Evolutionary conservation across 805 yeast species (phyloP), one percentile per base, ranked within the genome.

Genomic region (Schwanniomyces yamadae): DNA sequence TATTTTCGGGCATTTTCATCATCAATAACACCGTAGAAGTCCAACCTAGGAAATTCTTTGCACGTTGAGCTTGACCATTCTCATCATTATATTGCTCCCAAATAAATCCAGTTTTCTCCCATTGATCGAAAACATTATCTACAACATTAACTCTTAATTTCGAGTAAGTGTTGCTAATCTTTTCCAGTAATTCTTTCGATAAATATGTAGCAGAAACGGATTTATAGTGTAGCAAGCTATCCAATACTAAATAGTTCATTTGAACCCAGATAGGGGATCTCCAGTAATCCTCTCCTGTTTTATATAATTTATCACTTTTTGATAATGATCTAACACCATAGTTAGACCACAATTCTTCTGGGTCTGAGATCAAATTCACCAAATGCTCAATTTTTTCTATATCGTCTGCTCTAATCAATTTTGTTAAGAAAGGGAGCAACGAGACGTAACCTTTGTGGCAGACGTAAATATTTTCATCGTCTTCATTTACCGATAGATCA

Each of bases 41-140:
- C 99, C 99, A 93, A 2, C 99, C 99, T 27, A 87, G 69, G 63
- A 93, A 93, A 55, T 87, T 91, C 57, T 84, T 82, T 7, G 91
- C 90, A 6, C 97, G 90, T 46, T 76, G 75, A 3, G 88, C 85
- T 2, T 62, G 55, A 1, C 99, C 99, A 6, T 80, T 78, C 10
- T 49, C 54, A 43, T 87, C 91, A 46, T 85, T 81, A 57, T 93
- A 93, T 54, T 88, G 91, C 52, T 93, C 99, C 84, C 89, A 91
- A 5, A 86, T 87, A 52, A 73, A 84, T 0, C 96, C 96, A 0
- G 95, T 83, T 20, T 62, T 54, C 37, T 71, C 49, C 85, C 95
- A 89, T 49, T 84, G 77, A n/a, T 68, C 54, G 53, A 68, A 77
- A 4, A 87, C 77, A 45, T 84, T 93, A 13, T 66, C 50, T 7